Conservation (phyloP, 1,139 yeast species). For the Yarrowia galli region DNA sequence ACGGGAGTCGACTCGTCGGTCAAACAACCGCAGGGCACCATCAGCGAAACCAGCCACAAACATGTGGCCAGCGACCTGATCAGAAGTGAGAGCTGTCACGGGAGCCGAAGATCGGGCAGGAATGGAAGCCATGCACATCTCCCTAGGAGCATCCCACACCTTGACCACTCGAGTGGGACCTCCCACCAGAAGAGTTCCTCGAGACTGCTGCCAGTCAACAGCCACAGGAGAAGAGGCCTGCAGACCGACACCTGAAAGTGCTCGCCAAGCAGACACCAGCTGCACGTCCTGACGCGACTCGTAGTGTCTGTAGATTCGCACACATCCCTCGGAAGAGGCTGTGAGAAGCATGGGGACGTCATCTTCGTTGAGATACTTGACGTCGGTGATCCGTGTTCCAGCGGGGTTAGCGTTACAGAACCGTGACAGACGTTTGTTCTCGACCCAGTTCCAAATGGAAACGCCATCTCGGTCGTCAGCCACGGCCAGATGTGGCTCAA, state of each 20-base stretch:
- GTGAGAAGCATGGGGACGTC: conserved; percentile 83
- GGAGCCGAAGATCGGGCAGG: conserved; percentile 94
- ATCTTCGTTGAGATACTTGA: conserved; percentile 88
- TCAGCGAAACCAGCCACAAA: conserved; percentile 94
- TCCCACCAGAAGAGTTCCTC: conserved; percentile 89
- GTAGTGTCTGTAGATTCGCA: conserved; percentile 82
- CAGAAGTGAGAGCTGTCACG: conserved; percentile 88
- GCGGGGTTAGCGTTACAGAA: conserved; percentile 86
- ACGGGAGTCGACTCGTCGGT: conserved; percentile 81
- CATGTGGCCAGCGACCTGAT: conserved; percentile 93
- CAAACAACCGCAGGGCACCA: conserved; percentile 89
- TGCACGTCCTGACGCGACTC: conserved; percentile 64
- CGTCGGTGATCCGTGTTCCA: conserved; percentile 87
- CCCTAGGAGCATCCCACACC: conserved; percentile 97
- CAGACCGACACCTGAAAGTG: conserved; percentile 79
- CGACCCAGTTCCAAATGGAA: conserved; percentile 89
- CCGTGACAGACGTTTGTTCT: conserved; percentile 61
- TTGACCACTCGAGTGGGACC: conserved; percentile 94
- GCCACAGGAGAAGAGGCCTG: conserved; percentile 75
- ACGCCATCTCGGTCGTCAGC: conserved; percentile 87
- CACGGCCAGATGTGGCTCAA: conserved; percentile 81
- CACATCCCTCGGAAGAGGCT: conserved; percentile 93
- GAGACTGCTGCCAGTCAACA: conserved; percentile 95
- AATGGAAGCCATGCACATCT: conserved; percentile 81
- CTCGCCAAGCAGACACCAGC: conserved; percentile 90